phyloP scores from a whole-genome alignment of 179 eudicot genomes.

The Pouteria campechiana region DNA sequence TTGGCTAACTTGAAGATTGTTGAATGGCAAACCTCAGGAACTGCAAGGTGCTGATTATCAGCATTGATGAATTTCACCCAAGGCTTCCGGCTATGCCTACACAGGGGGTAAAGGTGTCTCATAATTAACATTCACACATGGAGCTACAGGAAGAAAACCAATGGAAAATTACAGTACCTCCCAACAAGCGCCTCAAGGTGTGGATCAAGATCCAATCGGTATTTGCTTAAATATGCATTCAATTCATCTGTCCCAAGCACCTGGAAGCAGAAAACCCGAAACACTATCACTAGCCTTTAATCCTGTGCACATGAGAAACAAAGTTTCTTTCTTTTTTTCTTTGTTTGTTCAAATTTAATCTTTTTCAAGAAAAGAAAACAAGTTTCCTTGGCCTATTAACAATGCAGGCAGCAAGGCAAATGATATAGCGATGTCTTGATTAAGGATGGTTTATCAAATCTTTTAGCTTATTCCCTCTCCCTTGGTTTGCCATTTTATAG shows the following conservation, averaged over 20 bases:
- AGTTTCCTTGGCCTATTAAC: too few relatives aligned
- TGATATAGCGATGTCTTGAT: too few relatives aligned
- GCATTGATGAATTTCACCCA: conserved; percentile 73
- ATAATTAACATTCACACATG: conserved; percentile 8
- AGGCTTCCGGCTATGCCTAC: conserved; percentile 82
- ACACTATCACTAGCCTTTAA: conserved; percentile 38
- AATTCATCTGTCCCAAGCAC: conserved; percentile 85
- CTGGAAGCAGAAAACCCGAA: conserved; percentile 12
- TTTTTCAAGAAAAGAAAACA: too few relatives aligned
- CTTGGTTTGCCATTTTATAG: too few relatives aligned
- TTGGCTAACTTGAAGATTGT: not conserved
- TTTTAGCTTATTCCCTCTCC: too few relatives aligned
- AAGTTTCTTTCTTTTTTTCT: too few relatives aligned
- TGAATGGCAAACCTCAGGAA: conserved; percentile 49
- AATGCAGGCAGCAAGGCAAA: too few relatives aligned
- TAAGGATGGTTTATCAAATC: too few relatives aligned
- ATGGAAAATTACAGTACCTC: conserved; percentile 25
- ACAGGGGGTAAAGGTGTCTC: too few relatives aligned
- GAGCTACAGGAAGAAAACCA: not conserved
- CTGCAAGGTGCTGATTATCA: conserved; percentile 88
- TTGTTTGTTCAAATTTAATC: too few relatives aligned
- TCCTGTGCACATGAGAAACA: too few relatives aligned
- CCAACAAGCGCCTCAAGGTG: conserved; percentile 83
- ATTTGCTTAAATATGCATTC: conserved; percentile 62
- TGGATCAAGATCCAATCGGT: conserved; percentile 74